Conservation (phyloP, 2,329 filamentous ascomycete species). For the Pyricularia sp. region DNA sequence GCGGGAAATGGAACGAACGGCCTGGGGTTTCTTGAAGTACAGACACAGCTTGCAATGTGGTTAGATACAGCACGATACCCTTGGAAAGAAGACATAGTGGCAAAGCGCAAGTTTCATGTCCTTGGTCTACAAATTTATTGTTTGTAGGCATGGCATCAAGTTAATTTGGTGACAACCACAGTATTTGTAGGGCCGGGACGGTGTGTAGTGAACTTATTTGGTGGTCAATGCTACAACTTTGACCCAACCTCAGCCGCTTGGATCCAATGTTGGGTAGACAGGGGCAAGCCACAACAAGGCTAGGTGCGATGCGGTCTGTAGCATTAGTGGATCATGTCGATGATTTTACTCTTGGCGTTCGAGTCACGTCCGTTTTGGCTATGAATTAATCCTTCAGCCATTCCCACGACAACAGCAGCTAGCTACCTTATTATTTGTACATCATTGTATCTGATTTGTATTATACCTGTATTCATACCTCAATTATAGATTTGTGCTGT, state of each 20-base stretch:
- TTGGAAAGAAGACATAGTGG: not conserved
- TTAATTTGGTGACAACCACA: not conserved
- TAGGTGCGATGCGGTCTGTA: not conserved
- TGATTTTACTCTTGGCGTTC: no score
- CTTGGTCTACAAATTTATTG: not conserved
- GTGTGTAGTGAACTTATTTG: not conserved
- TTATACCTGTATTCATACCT: not conserved
- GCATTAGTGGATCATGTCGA: no score
- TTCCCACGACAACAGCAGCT: not conserved
- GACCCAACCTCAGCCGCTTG: not conserved
- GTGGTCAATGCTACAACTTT: not conserved
- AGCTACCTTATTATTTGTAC: not conserved
- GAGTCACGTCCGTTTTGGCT: not conserved
- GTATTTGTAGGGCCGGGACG: not conserved
- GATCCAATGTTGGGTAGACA: not conserved
- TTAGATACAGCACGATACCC: constrained; percentile 2
- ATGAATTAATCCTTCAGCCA: not conserved
- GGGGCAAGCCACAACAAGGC: not conserved
- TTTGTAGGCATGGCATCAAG: not conserved
- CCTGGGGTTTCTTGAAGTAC: not conserved
- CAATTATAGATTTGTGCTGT: not conserved
- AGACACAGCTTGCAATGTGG: not conserved
- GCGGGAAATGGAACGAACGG: not conserved
- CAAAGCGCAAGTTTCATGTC: not conserved
- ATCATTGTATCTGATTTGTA: not conserved